phyloP scores from a whole-genome alignment of 768 basidiomycete species.

The Boletus tomentosulus region DNA sequence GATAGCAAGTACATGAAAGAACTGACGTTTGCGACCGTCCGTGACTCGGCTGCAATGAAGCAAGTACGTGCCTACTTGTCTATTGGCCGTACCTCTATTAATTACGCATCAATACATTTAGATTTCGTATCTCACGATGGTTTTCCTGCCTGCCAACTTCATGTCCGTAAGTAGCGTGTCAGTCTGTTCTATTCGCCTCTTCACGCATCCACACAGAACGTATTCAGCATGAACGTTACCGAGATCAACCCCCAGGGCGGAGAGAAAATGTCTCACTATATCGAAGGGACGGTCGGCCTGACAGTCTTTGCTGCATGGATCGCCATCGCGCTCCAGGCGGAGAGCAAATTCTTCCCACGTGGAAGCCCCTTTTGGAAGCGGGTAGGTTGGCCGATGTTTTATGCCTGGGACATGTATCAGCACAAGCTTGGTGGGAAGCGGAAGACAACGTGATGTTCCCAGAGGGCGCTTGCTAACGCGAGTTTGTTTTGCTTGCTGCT shows the following conservation, averaged over 20 bases:
- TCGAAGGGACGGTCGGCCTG: constrained; percentile 40
- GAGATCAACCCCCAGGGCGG: constrained; percentile 33
- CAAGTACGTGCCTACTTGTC: constrained; percentile 25
- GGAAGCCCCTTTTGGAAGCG: constrained; percentile 18
- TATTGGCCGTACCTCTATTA: constrained; percentile 11
- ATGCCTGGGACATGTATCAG: not conserved
- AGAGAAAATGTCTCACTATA: constrained; percentile 36
- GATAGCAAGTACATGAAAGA: constrained; percentile 51
- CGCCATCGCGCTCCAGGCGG: constrained; percentile 46
- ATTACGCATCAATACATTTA: not conserved
- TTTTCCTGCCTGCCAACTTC: constrained; percentile 56
- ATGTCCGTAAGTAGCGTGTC: constrained; percentile 21
- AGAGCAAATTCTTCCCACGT: constrained; percentile 21
- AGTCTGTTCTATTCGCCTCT: not conserved
- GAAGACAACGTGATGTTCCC: constrained; percentile 7
- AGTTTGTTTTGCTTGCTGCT: not conserved
- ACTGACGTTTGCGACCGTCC: constrained; percentile 44
- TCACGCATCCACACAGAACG: constrained; percentile 32
- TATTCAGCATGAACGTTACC: constrained; percentile 55
- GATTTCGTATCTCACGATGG: constrained; percentile 53
- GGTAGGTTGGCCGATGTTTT: constrained; percentile 20
- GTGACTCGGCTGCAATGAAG: constrained; percentile 41
- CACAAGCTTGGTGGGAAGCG: not conserved
- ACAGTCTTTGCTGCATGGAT: constrained; percentile 53
- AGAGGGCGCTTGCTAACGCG: not conserved